Base-by-base conservation (phyloP, 192 early-diverging fungal species). In the Coemansia sp. region DNA sequence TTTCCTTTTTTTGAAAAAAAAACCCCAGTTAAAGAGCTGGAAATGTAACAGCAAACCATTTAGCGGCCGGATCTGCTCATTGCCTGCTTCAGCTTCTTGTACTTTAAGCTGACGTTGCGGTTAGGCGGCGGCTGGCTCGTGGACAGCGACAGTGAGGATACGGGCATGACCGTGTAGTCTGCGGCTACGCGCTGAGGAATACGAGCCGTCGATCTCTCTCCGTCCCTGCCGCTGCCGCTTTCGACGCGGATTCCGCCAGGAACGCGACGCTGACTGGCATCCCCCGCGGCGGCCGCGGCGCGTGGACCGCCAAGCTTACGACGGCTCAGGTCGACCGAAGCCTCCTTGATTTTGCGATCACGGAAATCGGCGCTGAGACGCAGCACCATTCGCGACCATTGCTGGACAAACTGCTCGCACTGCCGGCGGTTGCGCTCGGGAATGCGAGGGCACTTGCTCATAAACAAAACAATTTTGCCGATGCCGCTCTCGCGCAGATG, bases 301-400 rank as follows among this genome's bases (percentile, higher is more conserved):
- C 46, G 45, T 27, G 55, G 63, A 8, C 57, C 22, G 6, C 55
- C 45, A 57, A 49, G 48, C 46, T 52, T 49, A 6, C 60, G 51
- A 16, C 47, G 56, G 9, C 35, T 58, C 24, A 65, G 29, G 42
- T 58, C 46, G 4, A 72, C 70, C 11, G 59, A 39, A 1, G 75
- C 49, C 61, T 69, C 75, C 22, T 48, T 61, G 47, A 72, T 45
- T 56, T 60, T 69, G 47, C 74, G 61, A 78, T 87, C 87, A 18
- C 83, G 81, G 72, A 92, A 92, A 65, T 87, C 85, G 23, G 84
- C 75, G 64, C 89, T 91, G 52, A 91, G 84, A 7, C 87, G 85
- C 35, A 94, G 68, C 36, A 96, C 89, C 35, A 92, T 90, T 36
- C 94, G 83, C 67, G 88, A 91, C 92, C 93, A 96, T 67, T 84